phyloP scores from a whole-genome alignment of 1,284 basidiomycete genomes.

The Pseudozyma pruni region DNA sequence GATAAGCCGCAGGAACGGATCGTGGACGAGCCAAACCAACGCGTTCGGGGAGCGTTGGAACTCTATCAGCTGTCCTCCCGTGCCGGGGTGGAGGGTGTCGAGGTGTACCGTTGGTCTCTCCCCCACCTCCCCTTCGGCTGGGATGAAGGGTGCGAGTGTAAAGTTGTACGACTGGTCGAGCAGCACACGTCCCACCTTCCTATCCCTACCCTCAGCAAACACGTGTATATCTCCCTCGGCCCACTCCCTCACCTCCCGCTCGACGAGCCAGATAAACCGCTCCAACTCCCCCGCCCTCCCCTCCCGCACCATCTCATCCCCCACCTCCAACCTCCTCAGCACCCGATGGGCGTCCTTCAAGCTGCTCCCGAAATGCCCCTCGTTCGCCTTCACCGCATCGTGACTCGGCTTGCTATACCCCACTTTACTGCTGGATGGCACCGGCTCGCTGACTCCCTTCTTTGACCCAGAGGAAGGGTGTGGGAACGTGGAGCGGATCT shows the following conservation, averaged over 20 bases:
- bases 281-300: slow-evolving; percentile 34
- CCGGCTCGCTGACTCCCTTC: slow-evolving; percentile 13
- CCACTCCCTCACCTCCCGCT: slow-evolving; percentile 49
- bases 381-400: slow-evolving; percentile 32
- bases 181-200: slow-evolving; percentile 15
- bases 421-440: slow-evolving; percentile 6
- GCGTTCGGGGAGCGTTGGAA: slow-evolving; percentile 55
- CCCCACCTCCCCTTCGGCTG: background rate
- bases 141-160: slow-evolving; percentile 1
- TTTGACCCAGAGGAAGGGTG: background rate
- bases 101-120: slow-evolving; percentile 6
- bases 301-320: slow-evolving; percentile 21
- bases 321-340: slow-evolving; percentile 37
- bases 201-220: background rate
- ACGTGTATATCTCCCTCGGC: slow-evolving; percentile 36
- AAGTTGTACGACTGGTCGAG: slow-evolving; percentile 22
- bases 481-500: slow-evolving; percentile 48
- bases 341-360: slow-evolving; percentile 53
- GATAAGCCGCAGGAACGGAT: slow-evolving; percentile 52
- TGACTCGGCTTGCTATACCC: slow-evolving; percentile 20
- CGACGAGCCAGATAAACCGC: slow-evolving; percentile 45
- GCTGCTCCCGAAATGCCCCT: slow-evolving; percentile 54
- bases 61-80: slow-evolving; percentile 36
- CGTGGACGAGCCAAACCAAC: slow-evolving; percentile 55
- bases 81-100: background rate